Evolutionary conservation across 169 alveolate genomes (phyloP), one percentile per base, ranked within the genome.

Genomic region (Plasmodium chabaudi): DNA sequence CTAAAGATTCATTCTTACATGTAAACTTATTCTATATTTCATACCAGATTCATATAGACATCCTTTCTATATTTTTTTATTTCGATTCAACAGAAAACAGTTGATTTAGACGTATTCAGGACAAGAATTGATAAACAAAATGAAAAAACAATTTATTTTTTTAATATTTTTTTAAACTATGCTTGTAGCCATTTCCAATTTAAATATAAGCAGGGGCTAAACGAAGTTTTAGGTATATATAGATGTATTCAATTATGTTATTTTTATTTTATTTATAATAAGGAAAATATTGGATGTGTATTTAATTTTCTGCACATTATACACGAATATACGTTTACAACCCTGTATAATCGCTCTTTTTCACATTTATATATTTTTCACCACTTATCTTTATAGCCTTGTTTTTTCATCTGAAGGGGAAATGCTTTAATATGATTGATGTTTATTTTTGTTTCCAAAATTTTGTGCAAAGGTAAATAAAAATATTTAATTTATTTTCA

Each of bases 121-220:
- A 68, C 89, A 57, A 68, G 93, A 57, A 75, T 64, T 60, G 19
- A 70, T 59, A 64, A 56, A 77, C 59, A 89, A 27, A 69, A 72
- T 34, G 70, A 89, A 70, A 69, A 68, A 70, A 67, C 79, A 17
- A 67, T 79, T 25, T 79, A 67, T 60, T 79, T 79, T 61, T 79
- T 79, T 79, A 79, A 79, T 60, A 57, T 79, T 34, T 87, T 93
- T 60, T 86, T 93, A 75, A 93, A 93, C 4, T 87, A 61, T 64
- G 92, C 91, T 68, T 93, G 95, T 87, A 89, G 87, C 49, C 39
- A 87, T 15, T 86, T 70, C 17, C 89, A 69, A 34, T 49, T 93
- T 51, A 87, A 87, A 77, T 93, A 93, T 88, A 93, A 93, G 49
- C 95, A 93, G 65, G 95, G 95, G 73, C 91, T 93, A 68, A 93